Percentiles rank a stretch among this genome's conserved stretches.
Conservation (phyloP, 768 basidiomycete species). For the Cytidiella melzeri region DNA sequence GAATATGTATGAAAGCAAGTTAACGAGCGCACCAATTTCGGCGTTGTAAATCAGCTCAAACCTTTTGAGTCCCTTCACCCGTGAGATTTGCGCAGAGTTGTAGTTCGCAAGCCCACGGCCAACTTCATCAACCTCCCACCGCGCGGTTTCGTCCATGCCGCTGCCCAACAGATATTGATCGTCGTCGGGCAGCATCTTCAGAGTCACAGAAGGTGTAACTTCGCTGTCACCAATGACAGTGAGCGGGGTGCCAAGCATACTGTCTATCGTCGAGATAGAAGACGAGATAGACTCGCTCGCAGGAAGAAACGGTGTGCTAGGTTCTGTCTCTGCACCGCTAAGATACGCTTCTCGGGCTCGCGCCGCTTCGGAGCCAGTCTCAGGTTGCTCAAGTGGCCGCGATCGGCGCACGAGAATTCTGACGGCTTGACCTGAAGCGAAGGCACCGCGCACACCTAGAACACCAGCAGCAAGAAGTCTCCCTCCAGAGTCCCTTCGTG, state of each 20-base stretch:
- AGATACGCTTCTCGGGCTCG: constrained; percentile 29
- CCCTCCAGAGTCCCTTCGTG: constrained; percentile 82
- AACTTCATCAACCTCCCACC: constrained; percentile 80
- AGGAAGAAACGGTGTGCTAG: constrained; percentile 46
- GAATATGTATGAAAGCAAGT: constrained; percentile 14
- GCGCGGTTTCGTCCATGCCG: constrained; percentile 36
- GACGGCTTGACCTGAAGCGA: constrained; percentile 94
- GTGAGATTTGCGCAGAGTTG: constrained; percentile 85
- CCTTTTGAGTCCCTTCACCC: constrained; percentile 91
- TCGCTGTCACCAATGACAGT: constrained; percentile 12
- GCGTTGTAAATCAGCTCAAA: constrained; percentile 31
- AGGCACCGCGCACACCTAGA: constrained; percentile 76
- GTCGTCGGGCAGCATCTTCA: constrained; percentile 22
- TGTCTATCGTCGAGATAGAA: constrained; percentile 39
- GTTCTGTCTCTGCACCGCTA: constrained; percentile 41
- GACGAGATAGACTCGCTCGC: constrained; percentile 38
- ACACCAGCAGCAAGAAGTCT: constrained; percentile 91
- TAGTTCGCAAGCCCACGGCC: constrained; percentile 95
- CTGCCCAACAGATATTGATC: constrained; percentile 19
- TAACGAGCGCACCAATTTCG: no score
- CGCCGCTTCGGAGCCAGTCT: constrained; percentile 23
- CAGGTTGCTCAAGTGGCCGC: constrained; percentile 15
- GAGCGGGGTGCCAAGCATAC: constrained; percentile 6
- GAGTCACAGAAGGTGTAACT: constrained; percentile 15
- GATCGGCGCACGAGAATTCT: constrained; percentile 58